These are phyloP conservation scores for Fistulifera pelliculosa DNA, from an alignment of 108 stramenopile genomes.

Conservation along the genomic window DNA sequence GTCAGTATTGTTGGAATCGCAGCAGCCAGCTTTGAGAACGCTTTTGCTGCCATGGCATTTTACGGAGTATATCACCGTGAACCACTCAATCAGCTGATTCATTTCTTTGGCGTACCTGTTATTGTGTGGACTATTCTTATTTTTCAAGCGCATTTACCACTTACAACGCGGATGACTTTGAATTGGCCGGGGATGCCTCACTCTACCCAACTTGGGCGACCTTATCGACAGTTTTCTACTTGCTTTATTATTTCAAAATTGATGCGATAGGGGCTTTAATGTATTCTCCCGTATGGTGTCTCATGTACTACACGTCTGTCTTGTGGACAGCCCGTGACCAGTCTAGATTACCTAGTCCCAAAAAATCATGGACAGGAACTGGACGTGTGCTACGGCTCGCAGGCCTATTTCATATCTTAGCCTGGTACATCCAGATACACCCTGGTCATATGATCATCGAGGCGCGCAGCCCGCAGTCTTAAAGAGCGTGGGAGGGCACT, in stretches of 20 bases:
- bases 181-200: no score
- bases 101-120: slow-evolving; percentile 13
- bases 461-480: slow-evolving; percentile 45
- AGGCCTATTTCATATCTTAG: slow-evolving; percentile 25
- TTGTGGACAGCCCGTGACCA: slow-evolving; percentile 6
- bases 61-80: slow-evolving; percentile 52
- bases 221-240: slow-evolving; percentile 16
- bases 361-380: slow-evolving; percentile 37
- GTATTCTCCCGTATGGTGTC: slow-evolving; percentile 32
- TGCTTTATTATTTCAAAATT: slow-evolving; percentile 30
- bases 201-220: slow-evolving; percentile 6
- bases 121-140: slow-evolving; percentile 38
- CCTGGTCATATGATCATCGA: slow-evolving; percentile 44
- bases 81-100: slow-evolving; percentile 46
- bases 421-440: slow-evolving; percentile 55
- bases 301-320: slow-evolving; percentile 18
- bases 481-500: slow-evolving; percentile 38
- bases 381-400: slow-evolving; percentile 28
- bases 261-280: slow-evolving; percentile 38
- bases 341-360: slow-evolving; percentile 10
- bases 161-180: neutral
- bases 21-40: neutral
- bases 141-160: slow-evolving; percentile 9
- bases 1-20: no score
- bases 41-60: slow-evolving; percentile 28